Evolutionary conservation across 1,284 basidiomycete genomes (phyloP).

Genomic region (Phylloporus sp.): DNA sequence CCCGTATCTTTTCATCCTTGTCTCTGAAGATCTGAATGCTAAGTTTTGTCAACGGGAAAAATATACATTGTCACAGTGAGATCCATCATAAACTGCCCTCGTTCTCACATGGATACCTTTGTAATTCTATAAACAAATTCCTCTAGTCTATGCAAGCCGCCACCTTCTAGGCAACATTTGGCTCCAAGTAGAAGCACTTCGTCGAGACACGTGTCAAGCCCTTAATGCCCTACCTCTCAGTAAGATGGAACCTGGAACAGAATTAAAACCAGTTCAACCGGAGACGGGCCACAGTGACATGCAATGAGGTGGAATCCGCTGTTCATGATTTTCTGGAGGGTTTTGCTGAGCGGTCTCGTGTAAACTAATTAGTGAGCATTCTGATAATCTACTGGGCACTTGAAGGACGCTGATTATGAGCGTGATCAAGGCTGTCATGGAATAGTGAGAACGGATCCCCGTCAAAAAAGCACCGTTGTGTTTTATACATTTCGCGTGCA

Average conservation of each 20-base stretch:
- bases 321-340: too few species aligned
- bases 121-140: not conserved
- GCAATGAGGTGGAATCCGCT: too few species aligned
- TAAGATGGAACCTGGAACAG: slow-evolving; percentile 20
- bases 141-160: slow-evolving; percentile 27
- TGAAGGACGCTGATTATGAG: slow-evolving; percentile 81
- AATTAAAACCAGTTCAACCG: slow-evolving; percentile 30
- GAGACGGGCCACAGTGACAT: not conserved
- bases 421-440: slow-evolving; percentile 46
- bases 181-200: slow-evolving; percentile 34
- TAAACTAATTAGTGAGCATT: too few species aligned
- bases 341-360: too few species aligned
- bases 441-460: slow-evolving; percentile 69
- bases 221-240: slow-evolving; percentile 19
- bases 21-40: slow-evolving; percentile 7
- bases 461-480: slow-evolving; percentile 60
- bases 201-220: slow-evolving; percentile 31
- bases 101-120: not conserved
- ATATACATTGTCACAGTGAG: slow-evolving; percentile 6
- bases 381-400: slow-evolving; percentile 37
- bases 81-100: not conserved
- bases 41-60: not conserved
- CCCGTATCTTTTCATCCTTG: slow-evolving; percentile 1
- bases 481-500: too few species aligned
- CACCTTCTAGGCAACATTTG: slow-evolving; percentile 32